A percentile compares a stretch with the other conserved stretches of the same genome.
phyloP scores from a whole-genome alignment of 2,329 filamentous ascomycete species.

The Colletotrichum sp. region DNA sequence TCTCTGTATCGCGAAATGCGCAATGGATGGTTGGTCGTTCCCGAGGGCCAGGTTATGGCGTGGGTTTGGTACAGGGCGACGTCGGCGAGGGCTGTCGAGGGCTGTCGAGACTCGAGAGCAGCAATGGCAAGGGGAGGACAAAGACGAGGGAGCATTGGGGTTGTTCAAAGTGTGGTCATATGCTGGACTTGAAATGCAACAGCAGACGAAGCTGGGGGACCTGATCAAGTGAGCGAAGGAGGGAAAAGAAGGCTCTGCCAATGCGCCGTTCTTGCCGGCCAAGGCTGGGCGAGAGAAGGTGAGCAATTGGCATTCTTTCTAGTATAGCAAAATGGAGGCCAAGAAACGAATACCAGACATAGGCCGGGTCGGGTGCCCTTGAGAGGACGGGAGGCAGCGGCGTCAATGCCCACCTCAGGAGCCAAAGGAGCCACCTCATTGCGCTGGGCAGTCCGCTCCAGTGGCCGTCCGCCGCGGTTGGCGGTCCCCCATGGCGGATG shows the following conservation, averaged over 20 bases:
- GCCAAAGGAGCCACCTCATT: not conserved
- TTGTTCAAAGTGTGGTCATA: not conserved
- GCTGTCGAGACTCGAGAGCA: not conserved
- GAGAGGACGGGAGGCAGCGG: not conserved
- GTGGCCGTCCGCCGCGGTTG: not conserved
- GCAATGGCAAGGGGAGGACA: not conserved
- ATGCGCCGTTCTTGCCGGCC: constrained; percentile 19
- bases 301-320: constrained; percentile 11
- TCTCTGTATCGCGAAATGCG: not conserved
- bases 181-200: not conserved
- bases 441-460: not conserved
- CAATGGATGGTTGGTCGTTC: not conserved
- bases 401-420: not conserved
- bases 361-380: not conserved
- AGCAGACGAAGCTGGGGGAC: not conserved
- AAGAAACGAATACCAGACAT: constrained; percentile 1
- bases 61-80: not conserved
- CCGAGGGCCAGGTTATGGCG: not conserved
- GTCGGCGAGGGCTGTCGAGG: not conserved
- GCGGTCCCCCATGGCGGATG: not conserved
- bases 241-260: not conserved
- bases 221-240: not conserved
- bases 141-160: not conserved
- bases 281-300: constrained; percentile 15
- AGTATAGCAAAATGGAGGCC: constrained; percentile 10